Evolutionary conservation across 495 filamentous ascomycete genomes (phyloP), one percentile per base, ranked within the genome.

Genomic region (Corynascus novoguineensis): DNA sequence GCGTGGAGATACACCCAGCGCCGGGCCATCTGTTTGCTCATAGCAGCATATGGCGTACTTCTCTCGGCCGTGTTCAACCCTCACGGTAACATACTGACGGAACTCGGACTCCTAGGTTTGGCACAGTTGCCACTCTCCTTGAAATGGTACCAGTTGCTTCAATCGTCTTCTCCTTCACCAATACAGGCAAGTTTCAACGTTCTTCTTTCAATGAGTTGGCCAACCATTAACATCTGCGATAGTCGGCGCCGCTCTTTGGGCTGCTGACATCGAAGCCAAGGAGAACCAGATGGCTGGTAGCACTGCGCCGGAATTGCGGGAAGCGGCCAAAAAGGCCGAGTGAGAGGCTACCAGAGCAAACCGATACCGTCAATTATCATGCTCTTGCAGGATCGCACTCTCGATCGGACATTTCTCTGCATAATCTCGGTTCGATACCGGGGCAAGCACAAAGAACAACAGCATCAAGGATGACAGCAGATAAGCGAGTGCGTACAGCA

Each of bases 191-290:
- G 75, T 55, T 27, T 48, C 28, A 12, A 7, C 21, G 9, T 15
- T 5, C 8, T 19, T 3, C 1, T 14, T 0, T 29, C 28, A 5
- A 34, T 48, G 57, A 28, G 9, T 37, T 27, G 40, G 8, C 12
- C 31, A 21, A 31, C 27, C 29, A 25, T 63, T 73, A 32, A 75
- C 62, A 51, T 32, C 22, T 49, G 17, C 28, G 53, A 25, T 29
- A 76, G 76, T 92, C 48, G 93, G 92, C 1, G 93, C 93, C 24
- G 93, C 91, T 19, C 75, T 98, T 27, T 98, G 90, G 90, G 92
- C 93, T 21, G 86, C 89, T 7, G 92, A 97, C 73, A 81, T 97
- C 52, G 93, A 97, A 72, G 78, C 80, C 57, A 79, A 74, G 58
- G 75, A 73, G 42, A 73, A 64, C 28, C 50, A 66, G 45, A 78